Conservation (phyloP, 225 moss, liverwort and hornwort species). For the Pseudisothecium myosuroides region DNA sequence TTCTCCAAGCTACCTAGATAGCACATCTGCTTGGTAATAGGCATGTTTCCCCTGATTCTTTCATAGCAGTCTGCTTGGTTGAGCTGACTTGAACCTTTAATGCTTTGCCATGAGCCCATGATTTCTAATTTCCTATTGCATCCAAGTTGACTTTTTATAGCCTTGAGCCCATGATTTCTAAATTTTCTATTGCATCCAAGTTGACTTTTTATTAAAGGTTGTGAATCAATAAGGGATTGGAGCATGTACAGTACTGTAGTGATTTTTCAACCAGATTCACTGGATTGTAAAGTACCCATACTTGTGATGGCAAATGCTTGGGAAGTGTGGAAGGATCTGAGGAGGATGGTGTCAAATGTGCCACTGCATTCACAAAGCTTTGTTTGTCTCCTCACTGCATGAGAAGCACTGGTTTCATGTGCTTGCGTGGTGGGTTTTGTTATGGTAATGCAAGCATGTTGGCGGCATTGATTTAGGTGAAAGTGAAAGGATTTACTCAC, state of each 20-base stretch:
- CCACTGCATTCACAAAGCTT: neutral
- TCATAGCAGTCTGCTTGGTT: neutral
- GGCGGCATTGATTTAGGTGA: neutral
- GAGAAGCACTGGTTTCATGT: neutral
- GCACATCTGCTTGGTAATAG: neutral
- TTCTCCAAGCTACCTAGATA: neutral
- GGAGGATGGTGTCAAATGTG: neutral
- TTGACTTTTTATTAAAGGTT: neutral
- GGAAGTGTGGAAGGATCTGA: neutral
- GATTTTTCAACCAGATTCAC: neutral
- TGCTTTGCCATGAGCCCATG: neutral
- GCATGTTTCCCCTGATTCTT: neutral
- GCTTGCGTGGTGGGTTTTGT: neutral
- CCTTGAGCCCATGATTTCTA: neutral
- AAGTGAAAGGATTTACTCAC: neutral
- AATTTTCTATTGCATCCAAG: neutral
- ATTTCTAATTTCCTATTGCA: neutral
- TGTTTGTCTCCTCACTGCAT: neutral
- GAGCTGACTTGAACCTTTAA: neutral
- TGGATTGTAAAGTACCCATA: neutral
- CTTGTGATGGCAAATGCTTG: neutral
- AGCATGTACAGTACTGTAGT: neutral
- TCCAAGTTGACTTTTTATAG: neutral
- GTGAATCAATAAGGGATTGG: neutral
- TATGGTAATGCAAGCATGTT: neutral